These are phyloP conservation scores for Beauveria caledonica DNA, from an alignment of 2,329 filamentous ascomycete species.

Conservation along the genomic window DNA sequence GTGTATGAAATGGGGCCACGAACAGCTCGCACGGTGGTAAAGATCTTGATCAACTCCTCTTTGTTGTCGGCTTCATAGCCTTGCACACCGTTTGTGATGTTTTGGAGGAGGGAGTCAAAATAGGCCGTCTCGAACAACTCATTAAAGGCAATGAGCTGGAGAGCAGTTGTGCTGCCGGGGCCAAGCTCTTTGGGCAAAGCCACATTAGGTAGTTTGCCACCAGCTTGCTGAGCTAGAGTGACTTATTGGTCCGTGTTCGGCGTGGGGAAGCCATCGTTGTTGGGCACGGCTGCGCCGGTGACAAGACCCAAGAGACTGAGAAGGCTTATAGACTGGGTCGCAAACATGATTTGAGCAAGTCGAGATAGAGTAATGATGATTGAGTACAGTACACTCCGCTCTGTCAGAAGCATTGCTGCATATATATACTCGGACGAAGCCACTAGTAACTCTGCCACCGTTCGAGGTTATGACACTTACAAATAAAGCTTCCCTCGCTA, in stretches of 20 bases:
- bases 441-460: not conserved
- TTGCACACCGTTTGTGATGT: slow-evolving; percentile 48
- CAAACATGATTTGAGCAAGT: not conserved
- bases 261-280: slow-evolving; percentile 50
- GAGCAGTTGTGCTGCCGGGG: slow-evolving; percentile 42
- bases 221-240: slow-evolving; percentile 45
- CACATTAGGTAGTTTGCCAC: slow-evolving; percentile 53
- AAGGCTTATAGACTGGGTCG: not conserved
- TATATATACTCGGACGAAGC: not conserved
- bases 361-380: not conserved
- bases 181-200: slow-evolving; percentile 43
- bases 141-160: slow-evolving; percentile 61
- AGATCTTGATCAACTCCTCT: slow-evolving; percentile 36
- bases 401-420: not conserved
- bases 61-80: slow-evolving; percentile 41
- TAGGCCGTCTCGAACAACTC: slow-evolving; percentile 64
- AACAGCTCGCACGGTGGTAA: slow-evolving; percentile 39
- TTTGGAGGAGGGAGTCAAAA: slow-evolving; percentile 55
- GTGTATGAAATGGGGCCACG: not conserved
- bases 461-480: not conserved
- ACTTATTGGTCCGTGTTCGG: slow-evolving; percentile 40
- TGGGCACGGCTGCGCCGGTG: slow-evolving; percentile 26
- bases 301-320: slow-evolving; percentile 10
- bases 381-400: not conserved
- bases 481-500: not conserved